Base-by-base conservation (phyloP, 805 yeast genomes). In the Wickerhamomyces mucosus region DNA sequence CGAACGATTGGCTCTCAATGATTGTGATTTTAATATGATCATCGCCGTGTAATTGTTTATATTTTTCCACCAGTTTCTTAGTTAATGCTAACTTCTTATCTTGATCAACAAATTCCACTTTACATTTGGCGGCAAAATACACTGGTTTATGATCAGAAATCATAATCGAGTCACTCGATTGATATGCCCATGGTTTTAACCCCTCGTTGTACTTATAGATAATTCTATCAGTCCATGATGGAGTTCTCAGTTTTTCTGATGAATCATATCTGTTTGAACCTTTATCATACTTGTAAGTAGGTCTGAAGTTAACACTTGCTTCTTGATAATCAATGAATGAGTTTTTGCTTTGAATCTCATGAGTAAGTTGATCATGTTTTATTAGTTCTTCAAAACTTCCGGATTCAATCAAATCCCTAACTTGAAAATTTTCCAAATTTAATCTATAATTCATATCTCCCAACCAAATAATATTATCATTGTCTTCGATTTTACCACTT, bases 161-260 rank as follows among this genome's bases (percentile, higher is more conserved):
- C 34, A 50, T 50, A 26, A 89, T 55, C 42, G 34, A 26, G n/a
- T 72, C 72, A 1, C 76, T 75, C 30, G 79, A 71, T 33, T 75
- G 70, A 51, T 92, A 92, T 32, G 75, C 74, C 39, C 75, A 50
- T 28, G 84, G 92, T 25, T 63, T 57, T 26, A 86, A 46, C 13
- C 58, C 58, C 24, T 6, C 14, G 4, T 61, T 53, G 23, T 94
- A 85, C 37, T 67, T 64, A 46, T 67, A 78, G 29, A 89, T 59
- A 34, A 84, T 78, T 48, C 98, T 65, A 55, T 89, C 98, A 0
- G 97, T 89, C 96, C 97, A 89, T 0, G 96, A 80, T 1, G 98
- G 98, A 4, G 83, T 77, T 45, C 98, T 68, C 40, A 79, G 89
- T 52, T 89, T 89, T 44, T 89, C 98, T 9, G 94, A 79, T 2